These are phyloP conservation scores for Pythium biforme DNA, from an alignment of 352 stramenopile genomes.

Conservation along the genomic window DNA sequence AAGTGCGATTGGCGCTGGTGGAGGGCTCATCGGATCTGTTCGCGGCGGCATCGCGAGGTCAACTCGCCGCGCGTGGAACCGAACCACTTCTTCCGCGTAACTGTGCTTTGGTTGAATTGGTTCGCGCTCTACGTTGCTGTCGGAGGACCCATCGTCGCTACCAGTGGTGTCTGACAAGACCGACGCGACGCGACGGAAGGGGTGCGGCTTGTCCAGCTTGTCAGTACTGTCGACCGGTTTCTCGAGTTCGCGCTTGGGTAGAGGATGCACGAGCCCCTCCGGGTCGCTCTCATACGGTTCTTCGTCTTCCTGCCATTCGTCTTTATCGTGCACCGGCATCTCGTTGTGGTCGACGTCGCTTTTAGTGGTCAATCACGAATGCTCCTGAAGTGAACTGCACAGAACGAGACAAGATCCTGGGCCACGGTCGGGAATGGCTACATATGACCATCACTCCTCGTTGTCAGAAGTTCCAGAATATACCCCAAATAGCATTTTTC, in stretches of 20 bases:
- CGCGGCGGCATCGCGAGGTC: too few species aligned
- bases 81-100: conserved; percentile 10
- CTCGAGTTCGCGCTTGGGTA: not conserved
- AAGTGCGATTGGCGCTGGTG: not conserved
- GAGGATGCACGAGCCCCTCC: conserved; percentile 15
- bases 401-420: not conserved
- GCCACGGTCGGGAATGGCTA: not conserved
- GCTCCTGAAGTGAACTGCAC: not conserved
- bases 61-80: conserved; percentile 9
- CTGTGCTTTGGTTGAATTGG: not conserved
- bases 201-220: not conserved
- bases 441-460: not conserved
- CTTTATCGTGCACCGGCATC: conserved; percentile 9
- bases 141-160: not conserved
- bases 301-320: conserved; percentile 11
- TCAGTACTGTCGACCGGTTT: not conserved
- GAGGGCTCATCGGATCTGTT: not conserved
- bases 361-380: not conserved
- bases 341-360: not conserved
- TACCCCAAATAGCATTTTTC: conserved; percentile 1
- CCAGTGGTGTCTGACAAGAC: not conserved
- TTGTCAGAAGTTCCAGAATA: not conserved
- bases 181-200: not conserved
- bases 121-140: not conserved
- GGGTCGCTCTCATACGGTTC: not conserved